Base-by-base conservation (phyloP, 352 stramenopile species). In the Thraustotheca clavata region DNA sequence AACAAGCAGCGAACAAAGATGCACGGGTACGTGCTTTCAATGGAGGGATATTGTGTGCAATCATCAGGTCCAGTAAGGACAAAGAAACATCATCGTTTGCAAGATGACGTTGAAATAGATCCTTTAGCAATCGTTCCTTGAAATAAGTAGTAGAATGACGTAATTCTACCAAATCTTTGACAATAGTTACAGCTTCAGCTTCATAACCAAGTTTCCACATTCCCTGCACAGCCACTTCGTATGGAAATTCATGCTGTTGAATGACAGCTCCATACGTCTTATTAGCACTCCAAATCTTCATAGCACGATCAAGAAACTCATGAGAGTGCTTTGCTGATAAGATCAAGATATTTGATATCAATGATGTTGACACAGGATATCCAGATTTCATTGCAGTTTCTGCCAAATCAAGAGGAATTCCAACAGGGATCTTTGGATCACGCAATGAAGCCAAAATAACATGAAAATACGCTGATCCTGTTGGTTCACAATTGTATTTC, bases 391-490 rank as follows among this genome's bases (percentile, higher is more conserved):
- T 43, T 20, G 50, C 31, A 20, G 50, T n/a, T 41, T 60, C 50
- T n/a, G 50, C 50, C 20, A 60, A n/a, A 6, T 14, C 29, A 7
- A 60, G n/a, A 8, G 31, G 9, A 22, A 38, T 60, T 6, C n/a
- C n/a, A 12, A 0, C n/a, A 2, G n/a, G 57, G 6, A 50, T 41
- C 22, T 16, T 29, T 16, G 18, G 4, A 35, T 49, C 27, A 4
- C 47, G 24, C 9, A 65, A 9, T 11, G 57, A 31, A 8, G 57
- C 20, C 2, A 32, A 27, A 26, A 65, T 20, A 9, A 65, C 5
- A 22, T 65, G 39, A 39, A 65, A 65, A n/a, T 65, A 65, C 7
- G 24, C 11, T 3, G 38, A 18, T 16, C 57, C 57, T 4, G 52
- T 16, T 18, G 27, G 57, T 18, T 29, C 20, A n/a, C 52, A 7